Evolutionary conservation across 148 eudicot genomes (phyloP).

Genomic region (Fagopyrum esculentum): DNA sequence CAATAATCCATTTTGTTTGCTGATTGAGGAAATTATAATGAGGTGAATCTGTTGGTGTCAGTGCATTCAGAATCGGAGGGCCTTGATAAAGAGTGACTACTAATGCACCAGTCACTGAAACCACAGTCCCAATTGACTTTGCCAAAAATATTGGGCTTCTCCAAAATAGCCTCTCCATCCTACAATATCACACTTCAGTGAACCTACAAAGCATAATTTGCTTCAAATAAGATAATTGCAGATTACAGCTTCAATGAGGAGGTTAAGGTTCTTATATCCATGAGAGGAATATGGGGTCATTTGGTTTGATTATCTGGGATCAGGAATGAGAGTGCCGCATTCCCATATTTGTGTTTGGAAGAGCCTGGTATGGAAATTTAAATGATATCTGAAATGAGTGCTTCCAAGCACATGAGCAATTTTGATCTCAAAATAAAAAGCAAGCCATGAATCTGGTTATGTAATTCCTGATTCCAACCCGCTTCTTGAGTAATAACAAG

Average conservation of each 20-base stretch:
- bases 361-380: not conserved
- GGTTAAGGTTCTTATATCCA: not conserved
- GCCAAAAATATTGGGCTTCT: slow-evolving; percentile 26
- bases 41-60: slow-evolving; percentile 21
- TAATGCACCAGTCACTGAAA: slow-evolving; percentile 41
- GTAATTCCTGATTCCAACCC: no score
- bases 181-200: slow-evolving; percentile 17
- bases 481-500: no score
- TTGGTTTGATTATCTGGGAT: not conserved
- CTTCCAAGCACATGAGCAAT: no score
- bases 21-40: slow-evolving; percentile 22
- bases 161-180: slow-evolving; percentile 43
- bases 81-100: slow-evolving; percentile 46
- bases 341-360: no score
- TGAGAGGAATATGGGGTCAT: not conserved
- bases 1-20: slow-evolving; percentile 49
- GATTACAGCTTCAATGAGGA: not conserved
- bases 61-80: slow-evolving; percentile 31
- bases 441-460: no score
- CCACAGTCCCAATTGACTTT: slow-evolving; percentile 36
- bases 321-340: no score
- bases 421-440: no score
- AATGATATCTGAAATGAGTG: not conserved
- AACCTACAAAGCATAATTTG: not conserved
- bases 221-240: no score